These are phyloP conservation scores for Funneliformis geosporum DNA, from an alignment of 192 early-diverging fungal genomes.

Conservation along the genomic window DNA sequence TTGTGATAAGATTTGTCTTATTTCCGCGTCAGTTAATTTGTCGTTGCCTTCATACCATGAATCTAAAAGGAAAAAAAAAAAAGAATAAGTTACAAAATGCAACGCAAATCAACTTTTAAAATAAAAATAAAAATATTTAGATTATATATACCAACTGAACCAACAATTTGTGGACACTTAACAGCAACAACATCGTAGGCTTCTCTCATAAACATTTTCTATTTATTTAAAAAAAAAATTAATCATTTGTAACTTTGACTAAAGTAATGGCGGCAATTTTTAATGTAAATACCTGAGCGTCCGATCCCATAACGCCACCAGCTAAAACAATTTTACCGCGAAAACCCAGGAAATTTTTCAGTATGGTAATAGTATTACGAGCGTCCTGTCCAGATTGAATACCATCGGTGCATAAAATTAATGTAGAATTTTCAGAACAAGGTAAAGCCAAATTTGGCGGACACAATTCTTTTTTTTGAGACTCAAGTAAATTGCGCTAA, in stretches of 20 bases:
- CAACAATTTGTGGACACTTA: conserved; percentile 14
- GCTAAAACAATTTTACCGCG: conserved; percentile 27
- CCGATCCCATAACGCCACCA: conserved; percentile 25
- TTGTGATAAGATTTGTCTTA: neutral
- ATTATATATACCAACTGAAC: conserved; percentile 16
- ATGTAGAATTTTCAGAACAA: neutral
- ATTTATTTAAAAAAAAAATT: neutral
- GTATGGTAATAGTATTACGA: neutral
- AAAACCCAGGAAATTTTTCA: conserved; percentile 14
- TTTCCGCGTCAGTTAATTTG: conserved; percentile 3
- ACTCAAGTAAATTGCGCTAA: neutral
- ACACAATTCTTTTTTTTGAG: neutral
- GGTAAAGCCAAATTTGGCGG: conserved; percentile 18
- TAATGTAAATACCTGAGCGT: conserved; percentile 23
- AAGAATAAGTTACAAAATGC: neutral
- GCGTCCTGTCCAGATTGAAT: conserved; percentile 30
- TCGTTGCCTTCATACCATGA: conserved; percentile 12
- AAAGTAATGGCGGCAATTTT: neutral
- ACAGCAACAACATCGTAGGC: conserved; percentile 8
- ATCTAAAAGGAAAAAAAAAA: conserved; percentile 2
- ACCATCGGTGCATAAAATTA: conserved; percentile 26
- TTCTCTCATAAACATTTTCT: conserved; percentile 25
- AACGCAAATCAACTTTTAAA: neutral
- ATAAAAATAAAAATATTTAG: neutral
- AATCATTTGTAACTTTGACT: neutral